Evolutionary conservation across 2,329 filamentous ascomycete genomes (phyloP).

Genomic region (Talaromyces sp.): DNA sequence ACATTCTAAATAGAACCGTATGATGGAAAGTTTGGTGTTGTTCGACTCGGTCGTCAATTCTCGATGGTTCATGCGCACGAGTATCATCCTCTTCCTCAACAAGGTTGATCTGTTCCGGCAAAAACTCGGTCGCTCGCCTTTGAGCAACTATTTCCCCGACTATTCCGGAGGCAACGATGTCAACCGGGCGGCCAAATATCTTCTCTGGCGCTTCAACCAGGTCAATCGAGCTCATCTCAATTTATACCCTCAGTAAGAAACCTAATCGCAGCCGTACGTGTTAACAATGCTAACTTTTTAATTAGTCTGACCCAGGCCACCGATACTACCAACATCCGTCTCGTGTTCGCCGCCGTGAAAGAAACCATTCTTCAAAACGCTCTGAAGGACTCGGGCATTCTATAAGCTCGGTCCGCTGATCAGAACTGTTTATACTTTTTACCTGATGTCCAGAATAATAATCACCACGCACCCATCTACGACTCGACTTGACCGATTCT

Average conservation of each 20-base stretch:
- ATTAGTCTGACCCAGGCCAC: constrained; percentile 92
- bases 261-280: background rate
- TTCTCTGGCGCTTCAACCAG: constrained; percentile 98
- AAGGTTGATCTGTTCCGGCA: constrained; percentile 98
- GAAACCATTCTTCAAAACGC: constrained; percentile 98
- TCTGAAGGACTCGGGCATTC: constrained; percentile 93
- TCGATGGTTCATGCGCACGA: constrained; percentile 97
- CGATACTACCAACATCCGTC: constrained; percentile 94
- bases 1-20: constrained; percentile 71
- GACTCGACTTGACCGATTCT: background rate
- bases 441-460: background rate
- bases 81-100: constrained; percentile 97
- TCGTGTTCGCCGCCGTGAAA: constrained; percentile 97
- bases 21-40: constrained; percentile 96
- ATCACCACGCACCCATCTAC: background rate
- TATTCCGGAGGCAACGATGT: constrained; percentile 97
- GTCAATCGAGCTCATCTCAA: constrained; percentile 95
- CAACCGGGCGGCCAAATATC: constrained; percentile 95
- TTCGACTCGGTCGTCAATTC: constrained; percentile 99
- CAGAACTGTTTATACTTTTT: background rate
- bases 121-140: constrained; percentile 81
- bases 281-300: background rate
- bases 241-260: constrained; percentile 88
- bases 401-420: constrained; percentile 45
- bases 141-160: constrained; percentile 95